phyloP scores from a whole-genome alignment of 164 flowering plant genomes.

The Saururus chinensis region DNA sequence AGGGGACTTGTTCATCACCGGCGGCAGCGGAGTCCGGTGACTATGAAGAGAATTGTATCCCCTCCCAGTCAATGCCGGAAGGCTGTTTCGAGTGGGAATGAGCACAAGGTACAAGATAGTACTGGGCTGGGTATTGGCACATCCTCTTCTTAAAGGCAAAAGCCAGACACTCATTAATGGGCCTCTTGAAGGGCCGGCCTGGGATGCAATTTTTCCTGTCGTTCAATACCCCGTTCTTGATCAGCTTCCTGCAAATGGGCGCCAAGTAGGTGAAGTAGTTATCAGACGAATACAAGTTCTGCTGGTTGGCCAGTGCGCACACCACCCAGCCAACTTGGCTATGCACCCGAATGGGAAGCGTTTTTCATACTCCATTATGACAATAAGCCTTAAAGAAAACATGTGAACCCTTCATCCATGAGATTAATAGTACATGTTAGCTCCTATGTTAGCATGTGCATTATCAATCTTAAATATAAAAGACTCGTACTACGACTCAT shows the following conservation, averaged over 20 bases:
- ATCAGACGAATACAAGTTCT: conserved; percentile 8
- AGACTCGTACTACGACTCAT: too few species aligned
- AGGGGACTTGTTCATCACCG: too few species aligned
- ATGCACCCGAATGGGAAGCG: conserved; percentile 49
- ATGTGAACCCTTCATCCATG: too few species aligned
- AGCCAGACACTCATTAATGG: conserved; percentile 4
- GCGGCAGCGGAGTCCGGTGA: neutral
- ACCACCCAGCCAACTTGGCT: conserved; percentile 27
- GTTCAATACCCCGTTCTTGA: conserved; percentile 6
- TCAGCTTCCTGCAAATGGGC: conserved; percentile 5
- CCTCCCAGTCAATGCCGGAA: too few species aligned
- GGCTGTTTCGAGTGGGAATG: neutral
- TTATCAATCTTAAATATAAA: too few species aligned
- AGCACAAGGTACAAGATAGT: conserved; percentile 1
- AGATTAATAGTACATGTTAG: too few species aligned
- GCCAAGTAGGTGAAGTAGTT: conserved; percentile 10
- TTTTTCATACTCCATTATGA: too few species aligned
- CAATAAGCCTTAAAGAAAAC: too few species aligned
- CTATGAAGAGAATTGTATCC: neutral
- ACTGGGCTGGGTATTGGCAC: neutral
- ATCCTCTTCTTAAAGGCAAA: conserved; percentile 1
- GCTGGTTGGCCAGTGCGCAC: conserved; percentile 24
- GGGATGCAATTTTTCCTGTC: conserved; percentile 12
- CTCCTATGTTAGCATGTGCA: too few species aligned
- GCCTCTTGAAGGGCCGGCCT: conserved; percentile 10